These are phyloP conservation scores for Diaporthe sp. DNA, from an alignment of 2,329 filamentous ascomycete genomes.

Conservation along the genomic window DNA sequence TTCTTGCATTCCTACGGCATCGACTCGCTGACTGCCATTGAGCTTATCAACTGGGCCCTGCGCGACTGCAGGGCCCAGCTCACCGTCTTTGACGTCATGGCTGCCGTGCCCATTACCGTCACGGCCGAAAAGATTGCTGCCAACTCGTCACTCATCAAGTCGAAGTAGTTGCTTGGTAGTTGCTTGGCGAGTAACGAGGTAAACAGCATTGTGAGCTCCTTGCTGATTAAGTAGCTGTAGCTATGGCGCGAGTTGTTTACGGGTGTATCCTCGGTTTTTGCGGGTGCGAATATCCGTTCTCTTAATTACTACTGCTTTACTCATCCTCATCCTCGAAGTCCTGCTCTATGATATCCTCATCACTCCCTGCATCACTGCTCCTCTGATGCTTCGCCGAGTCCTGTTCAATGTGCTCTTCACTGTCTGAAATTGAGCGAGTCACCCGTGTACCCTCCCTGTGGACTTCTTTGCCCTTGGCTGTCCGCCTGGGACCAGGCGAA, in stretches of 20 bases:
- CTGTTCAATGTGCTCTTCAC: background rate
- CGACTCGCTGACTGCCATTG: background rate
- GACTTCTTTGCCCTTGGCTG: background rate
- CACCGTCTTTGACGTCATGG: background rate
- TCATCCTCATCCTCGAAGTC: slow-evolving; percentile 10
- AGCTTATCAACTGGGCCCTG: background rate
- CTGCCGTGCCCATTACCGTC: background rate
- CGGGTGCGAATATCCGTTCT: too few species aligned
- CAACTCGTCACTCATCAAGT: background rate
- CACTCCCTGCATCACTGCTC: background rate
- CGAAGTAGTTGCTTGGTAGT: background rate
- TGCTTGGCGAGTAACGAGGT: too few species aligned
- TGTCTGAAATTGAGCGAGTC: background rate
- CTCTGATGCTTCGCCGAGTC: fast-evolving
- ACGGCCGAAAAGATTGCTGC: background rate
- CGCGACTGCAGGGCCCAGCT: background rate
- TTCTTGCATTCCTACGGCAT: background rate
- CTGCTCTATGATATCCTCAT: background rate
- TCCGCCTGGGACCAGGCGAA: background rate
- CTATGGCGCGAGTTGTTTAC: too few species aligned
- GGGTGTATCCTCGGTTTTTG: too few species aligned
- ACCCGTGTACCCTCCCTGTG: background rate
- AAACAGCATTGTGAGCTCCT: too few species aligned
- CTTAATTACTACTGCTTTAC: background rate
- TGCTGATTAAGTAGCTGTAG: too few species aligned